Evolutionary conservation across 202 grass and related monocot species (phyloP).

Genomic region (Panicum hallii): DNA sequence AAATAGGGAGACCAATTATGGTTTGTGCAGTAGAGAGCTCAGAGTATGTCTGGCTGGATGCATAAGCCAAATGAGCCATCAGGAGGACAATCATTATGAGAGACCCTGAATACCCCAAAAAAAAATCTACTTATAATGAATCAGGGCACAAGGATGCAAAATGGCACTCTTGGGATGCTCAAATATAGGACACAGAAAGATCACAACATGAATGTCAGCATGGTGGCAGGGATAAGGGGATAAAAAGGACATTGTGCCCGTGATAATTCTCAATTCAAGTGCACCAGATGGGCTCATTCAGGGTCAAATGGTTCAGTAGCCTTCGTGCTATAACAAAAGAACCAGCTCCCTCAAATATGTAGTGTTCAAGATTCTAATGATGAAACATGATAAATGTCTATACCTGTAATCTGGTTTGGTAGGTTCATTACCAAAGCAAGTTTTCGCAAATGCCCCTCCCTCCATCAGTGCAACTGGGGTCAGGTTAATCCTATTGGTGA

Average conservation of each 20-base stretch:
- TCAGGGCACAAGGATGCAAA: neutral
- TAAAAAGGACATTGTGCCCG: neutral
- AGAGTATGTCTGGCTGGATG: neutral
- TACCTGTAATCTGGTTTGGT: slow-evolving; percentile 94
- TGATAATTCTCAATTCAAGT: neutral
- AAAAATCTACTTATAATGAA: neutral
- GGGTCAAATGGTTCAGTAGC: neutral
- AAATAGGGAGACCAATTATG: neutral
- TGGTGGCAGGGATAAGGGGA: neutral
- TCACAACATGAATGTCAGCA: neutral
- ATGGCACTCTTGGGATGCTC: neutral
- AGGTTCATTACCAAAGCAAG: slow-evolving; percentile 74
- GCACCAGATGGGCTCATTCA: neutral
- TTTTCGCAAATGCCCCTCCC: slow-evolving; percentile 82
- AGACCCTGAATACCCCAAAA: neutral
- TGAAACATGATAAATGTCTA: slow-evolving; percentile 25
- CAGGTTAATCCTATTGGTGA: slow-evolving; percentile 90
- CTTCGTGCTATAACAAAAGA: neutral
- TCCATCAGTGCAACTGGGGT: slow-evolving; percentile 97
- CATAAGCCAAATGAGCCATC: neutral
- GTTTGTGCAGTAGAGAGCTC: neutral
- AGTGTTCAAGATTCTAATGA: neutral
- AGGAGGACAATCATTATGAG: neutral
- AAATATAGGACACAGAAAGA: neutral
- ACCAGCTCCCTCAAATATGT: neutral